Conservation (phyloP, 305 asterid genomes). For the Fraxinus velutina region DNA sequence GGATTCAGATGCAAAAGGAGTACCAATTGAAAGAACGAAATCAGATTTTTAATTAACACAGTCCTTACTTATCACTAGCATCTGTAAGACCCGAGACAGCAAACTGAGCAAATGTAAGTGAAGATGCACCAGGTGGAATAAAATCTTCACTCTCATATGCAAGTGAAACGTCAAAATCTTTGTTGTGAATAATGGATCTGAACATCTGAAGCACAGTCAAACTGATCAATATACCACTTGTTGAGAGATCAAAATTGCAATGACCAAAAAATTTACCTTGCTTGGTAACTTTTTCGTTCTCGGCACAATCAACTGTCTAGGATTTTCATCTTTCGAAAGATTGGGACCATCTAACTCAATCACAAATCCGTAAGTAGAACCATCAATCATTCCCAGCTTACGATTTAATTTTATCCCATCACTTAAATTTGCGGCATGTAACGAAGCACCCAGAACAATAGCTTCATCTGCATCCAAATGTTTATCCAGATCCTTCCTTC, state of each 20-base stretch:
- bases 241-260: slow-evolving; percentile 10
- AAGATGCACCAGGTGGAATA: slow-evolving; percentile 71
- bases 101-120: slow-evolving; percentile 69
- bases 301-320: slow-evolving; percentile 86
- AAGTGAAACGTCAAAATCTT: slow-evolving; percentile 90
- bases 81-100: slow-evolving; percentile 81
- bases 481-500: slow-evolving; percentile 87
- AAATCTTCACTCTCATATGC: slow-evolving; percentile 77
- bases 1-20: slow-evolving; percentile 13
- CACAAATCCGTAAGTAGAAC: slow-evolving; percentile 81
- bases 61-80: slow-evolving; percentile 69
- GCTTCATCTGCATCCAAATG: slow-evolving; percentile 99
- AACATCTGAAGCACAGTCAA: slow-evolving; percentile 58
- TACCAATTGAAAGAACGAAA: slow-evolving; percentile 9
- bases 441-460: slow-evolving; percentile 85
- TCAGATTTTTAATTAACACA: slow-evolving; percentile 18
- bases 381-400: slow-evolving; percentile 96
- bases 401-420: slow-evolving; percentile 98
- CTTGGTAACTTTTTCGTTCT: slow-evolving; percentile 93
- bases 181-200: slow-evolving; percentile 77
- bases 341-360: slow-evolving; percentile 78
- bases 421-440: slow-evolving; percentile 96
- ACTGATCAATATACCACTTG: slow-evolving; percentile 20
- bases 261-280: slow-evolving; percentile 52
- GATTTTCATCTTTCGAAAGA: slow-evolving; percentile 73